Percentiles rank a stretch among this genome's conserved stretches.
These are phyloP conservation scores for Dioscorea cayenensis DNA, from an alignment of 116 monocot species.

Conservation along the genomic window DNA sequence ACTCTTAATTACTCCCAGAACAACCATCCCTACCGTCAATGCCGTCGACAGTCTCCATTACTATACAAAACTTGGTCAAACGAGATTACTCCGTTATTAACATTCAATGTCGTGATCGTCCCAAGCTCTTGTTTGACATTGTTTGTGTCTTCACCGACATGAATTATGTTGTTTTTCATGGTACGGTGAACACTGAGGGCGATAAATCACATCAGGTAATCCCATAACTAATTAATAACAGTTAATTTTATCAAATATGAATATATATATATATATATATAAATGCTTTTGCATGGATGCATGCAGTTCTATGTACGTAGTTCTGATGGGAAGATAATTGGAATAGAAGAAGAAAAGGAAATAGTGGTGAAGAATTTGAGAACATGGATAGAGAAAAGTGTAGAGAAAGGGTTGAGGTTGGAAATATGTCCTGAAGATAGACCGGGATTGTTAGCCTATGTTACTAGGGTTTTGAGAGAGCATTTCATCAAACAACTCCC, in stretches of 20 bases:
- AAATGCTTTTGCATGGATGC: not conserved
- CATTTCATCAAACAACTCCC: not conserved
- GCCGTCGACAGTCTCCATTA: not conserved
- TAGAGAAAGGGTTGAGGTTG: constrained; percentile 42
- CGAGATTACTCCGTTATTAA: constrained; percentile 23
- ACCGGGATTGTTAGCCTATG: constrained; percentile 35
- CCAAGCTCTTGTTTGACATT: constrained; percentile 33
- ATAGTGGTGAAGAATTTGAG: constrained; percentile 39
- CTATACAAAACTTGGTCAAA: constrained; percentile 22
- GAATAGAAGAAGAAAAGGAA: constrained; percentile 42
- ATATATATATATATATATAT: too few species aligned
- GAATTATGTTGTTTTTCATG: constrained; percentile 37
- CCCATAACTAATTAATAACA: not conserved
- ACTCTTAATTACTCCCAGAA: constrained; percentile 14
- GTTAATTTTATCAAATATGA: too few species aligned
- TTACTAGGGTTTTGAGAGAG: constrained; percentile 50
- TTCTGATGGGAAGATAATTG: constrained; percentile 35
- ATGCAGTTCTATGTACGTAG: constrained; percentile 41
- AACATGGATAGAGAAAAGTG: constrained; percentile 45
- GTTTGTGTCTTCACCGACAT: constrained; percentile 30
- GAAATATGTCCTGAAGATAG: constrained; percentile 35
- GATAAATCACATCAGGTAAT: constrained; percentile 16
- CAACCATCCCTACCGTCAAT: not conserved
- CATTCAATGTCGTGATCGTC: constrained; percentile 21
- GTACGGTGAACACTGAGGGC: constrained; percentile 18